Percentiles rank a stretch among this genome's conserved stretches.
Evolutionary conservation across 2,329 filamentous ascomycete species (phyloP).

Genomic region (Claviceps purpurea): DNA sequence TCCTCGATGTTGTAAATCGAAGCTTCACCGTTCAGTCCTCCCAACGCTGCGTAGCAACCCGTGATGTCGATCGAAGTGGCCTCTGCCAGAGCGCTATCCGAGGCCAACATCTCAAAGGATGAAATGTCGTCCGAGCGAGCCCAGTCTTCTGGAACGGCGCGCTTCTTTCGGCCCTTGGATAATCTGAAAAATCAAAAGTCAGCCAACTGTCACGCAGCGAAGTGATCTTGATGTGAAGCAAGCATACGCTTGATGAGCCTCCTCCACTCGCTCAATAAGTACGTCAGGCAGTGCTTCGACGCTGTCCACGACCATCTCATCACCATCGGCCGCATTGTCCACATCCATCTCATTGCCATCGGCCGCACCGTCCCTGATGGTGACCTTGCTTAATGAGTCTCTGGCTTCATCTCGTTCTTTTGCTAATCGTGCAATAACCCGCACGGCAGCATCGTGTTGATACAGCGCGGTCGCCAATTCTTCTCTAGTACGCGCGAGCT

Average conservation of each 20-base stretch:
- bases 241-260: conserved; percentile 65
- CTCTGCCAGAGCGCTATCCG: conserved; percentile 30
- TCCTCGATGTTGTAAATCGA: conserved; percentile 63
- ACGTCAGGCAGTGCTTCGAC: conserved; percentile 60
- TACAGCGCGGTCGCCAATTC: conserved; percentile 90
- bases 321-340: conserved; percentile 43
- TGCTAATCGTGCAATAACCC: conserved; percentile 85
- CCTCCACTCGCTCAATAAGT: conserved; percentile 60
- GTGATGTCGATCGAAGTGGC: conserved; percentile 36
- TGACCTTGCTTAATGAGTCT: conserved; percentile 75
- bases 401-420: conserved; percentile 86
- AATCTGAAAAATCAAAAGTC: conserved; percentile 41
- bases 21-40: conserved; percentile 60
- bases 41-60: conserved; percentile 57
- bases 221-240: not conserved
- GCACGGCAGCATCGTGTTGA: conserved; percentile 91
- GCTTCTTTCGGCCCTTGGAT: conserved; percentile 80
- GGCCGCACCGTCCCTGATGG: conserved; percentile 44
- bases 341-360: conserved; percentile 86
- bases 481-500: conserved; percentile 78
- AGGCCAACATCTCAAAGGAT: conserved; percentile 29
- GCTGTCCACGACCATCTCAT: conserved; percentile 84
- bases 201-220: conserved; percentile 7
- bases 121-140: conserved; percentile 59
- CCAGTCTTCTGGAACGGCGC: conserved; percentile 75